Base-by-base conservation (phyloP, 2,329 filamentous ascomycete species). In the Hypoxylon sp. region DNA sequence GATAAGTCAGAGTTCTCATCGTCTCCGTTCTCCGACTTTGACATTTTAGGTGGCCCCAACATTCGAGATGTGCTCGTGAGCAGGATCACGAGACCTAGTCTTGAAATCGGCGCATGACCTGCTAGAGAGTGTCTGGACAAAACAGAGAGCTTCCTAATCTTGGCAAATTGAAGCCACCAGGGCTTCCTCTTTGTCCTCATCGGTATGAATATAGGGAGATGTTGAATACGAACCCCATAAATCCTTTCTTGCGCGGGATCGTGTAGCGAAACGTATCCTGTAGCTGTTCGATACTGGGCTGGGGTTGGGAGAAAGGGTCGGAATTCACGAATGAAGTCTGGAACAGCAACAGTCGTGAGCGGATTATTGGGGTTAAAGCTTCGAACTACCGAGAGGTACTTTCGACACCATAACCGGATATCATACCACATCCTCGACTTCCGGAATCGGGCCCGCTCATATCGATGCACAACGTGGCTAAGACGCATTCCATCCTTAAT, bases 271-370 rank as follows among this genome's bases (percentile, higher is more conserved):
- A 87, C 77, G n/a, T 74, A 60, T 0, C 85, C 85, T 0, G 76
- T 78, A 1, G 74, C 67, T 0, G 78, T 81, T 33, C 68, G 74
- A 67, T 85, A 84, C 29, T 59, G 53, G 9, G 82, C 69, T 2
- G 71, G 68, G 22, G 78, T 76, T 0, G 81, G 81, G 6, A 88
- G 59, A 63, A 87, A 85, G 44, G 80, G 78, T 11, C 75, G 75
- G 78, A 86, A 87, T 72, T 86, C 84, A 51, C 78, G 74, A n/a
- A 87, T 70, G 31, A 84, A 72, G 6, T 78, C 73, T 0, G 85
- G 86, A 2, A 86, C 71, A 0, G 77, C 62, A 14, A 76, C 73
- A 54, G 66, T 44, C 26, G 63, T 59, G 0, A 74, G 10, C 24
- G 66, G 60, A 26, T 59, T 69, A 5, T 11, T 11, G 22, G 35